These are phyloP conservation scores for Xylaria sp. DNA, from an alignment of 2,329 filamentous ascomycete species.

Conservation along the genomic window DNA sequence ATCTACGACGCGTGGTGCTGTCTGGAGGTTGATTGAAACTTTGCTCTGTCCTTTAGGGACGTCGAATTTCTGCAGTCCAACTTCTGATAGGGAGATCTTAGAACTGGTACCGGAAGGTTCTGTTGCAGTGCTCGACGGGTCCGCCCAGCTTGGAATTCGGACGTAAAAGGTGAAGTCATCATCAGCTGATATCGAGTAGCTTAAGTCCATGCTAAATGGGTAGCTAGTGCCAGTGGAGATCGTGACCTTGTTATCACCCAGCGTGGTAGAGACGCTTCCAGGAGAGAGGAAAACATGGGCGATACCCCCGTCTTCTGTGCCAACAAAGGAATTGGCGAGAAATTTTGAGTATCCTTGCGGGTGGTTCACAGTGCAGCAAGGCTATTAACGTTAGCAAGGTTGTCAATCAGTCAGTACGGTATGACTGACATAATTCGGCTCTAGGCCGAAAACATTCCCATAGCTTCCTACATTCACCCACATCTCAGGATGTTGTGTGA, in stretches of 20 bases:
- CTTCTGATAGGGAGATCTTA: slow-evolving; percentile 38
- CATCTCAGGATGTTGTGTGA: slow-evolving; percentile 50
- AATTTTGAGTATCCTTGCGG: slow-evolving; percentile 68
- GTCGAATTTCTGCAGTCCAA: slow-evolving; percentile 45
- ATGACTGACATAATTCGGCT: slow-evolving; percentile 57
- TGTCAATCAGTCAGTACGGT: background rate
- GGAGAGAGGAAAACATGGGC: slow-evolving; percentile 65
- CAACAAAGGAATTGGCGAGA: slow-evolving; percentile 60
- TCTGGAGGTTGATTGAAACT: slow-evolving; percentile 44
- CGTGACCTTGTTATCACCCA: slow-evolving; percentile 54
- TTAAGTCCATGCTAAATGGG: slow-evolving; percentile 51
- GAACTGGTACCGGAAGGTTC: slow-evolving; percentile 24
- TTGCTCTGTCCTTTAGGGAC: slow-evolving; percentile 41
- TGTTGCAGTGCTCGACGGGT: slow-evolving; percentile 41
- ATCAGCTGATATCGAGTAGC: slow-evolving; percentile 48
- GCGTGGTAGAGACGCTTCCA: slow-evolving; percentile 53
- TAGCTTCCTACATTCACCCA: slow-evolving; percentile 59
- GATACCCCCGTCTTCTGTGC: slow-evolving; percentile 58
- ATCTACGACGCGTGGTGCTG: slow-evolving; percentile 46
- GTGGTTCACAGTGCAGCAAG: slow-evolving; percentile 69
- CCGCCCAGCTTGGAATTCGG: slow-evolving; percentile 50
- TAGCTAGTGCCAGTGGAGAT: slow-evolving; percentile 62
- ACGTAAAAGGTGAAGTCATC: slow-evolving; percentile 49
- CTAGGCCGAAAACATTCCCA: slow-evolving; percentile 62
- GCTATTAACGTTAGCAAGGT: slow-evolving; percentile 42